Percentiles rank a stretch among this genome's conserved stretches.
Evolutionary conservation across 2,329 filamentous ascomycete genomes (phyloP).

Genomic region (Cylindrodendrum hubeiense): DNA sequence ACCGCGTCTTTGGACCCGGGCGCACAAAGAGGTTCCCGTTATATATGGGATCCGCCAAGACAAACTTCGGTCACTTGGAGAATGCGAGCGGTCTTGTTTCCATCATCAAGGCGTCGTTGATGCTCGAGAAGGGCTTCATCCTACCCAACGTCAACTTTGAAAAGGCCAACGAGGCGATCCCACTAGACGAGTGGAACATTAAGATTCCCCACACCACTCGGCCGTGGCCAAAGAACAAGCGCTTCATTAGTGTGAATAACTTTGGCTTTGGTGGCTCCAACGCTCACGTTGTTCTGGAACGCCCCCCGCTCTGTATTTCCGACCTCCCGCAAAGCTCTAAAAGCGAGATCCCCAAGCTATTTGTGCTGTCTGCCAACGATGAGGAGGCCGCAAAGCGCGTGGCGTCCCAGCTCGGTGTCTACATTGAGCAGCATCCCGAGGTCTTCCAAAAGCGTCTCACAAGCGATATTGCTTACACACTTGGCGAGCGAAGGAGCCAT

Average conservation of each 20-base stretch:
- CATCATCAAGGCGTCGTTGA: slow-evolving; percentile 64
- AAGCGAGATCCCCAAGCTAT: slow-evolving; percentile 51
- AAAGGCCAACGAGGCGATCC: slow-evolving; percentile 61
- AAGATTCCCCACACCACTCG: slow-evolving; percentile 58
- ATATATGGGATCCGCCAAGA: slow-evolving; percentile 63
- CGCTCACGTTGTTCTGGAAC: slow-evolving; percentile 56
- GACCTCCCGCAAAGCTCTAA: slow-evolving; percentile 29
- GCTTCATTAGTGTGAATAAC: slow-evolving; percentile 63
- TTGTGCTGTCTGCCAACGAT: slow-evolving; percentile 56
- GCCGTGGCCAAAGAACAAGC: slow-evolving; percentile 61
- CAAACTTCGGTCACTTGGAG: slow-evolving; percentile 66
- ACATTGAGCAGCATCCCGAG: slow-evolving; percentile 56
- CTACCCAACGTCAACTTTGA: slow-evolving; percentile 64
- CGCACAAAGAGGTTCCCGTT: slow-evolving; percentile 52
- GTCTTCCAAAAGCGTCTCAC: slow-evolving; percentile 58
- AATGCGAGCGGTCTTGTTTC: slow-evolving; percentile 64
- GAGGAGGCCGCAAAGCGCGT: slow-evolving; percentile 49
- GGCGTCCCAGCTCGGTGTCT: slow-evolving; percentile 51
- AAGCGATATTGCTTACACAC: slow-evolving; percentile 61
- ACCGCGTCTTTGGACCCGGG: slow-evolving; percentile 55
- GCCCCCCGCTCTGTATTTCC: slow-evolving; percentile 1
- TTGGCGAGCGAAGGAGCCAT: slow-evolving; percentile 58
- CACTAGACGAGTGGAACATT: slow-evolving; percentile 63
- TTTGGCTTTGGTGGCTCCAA: slow-evolving; percentile 63
- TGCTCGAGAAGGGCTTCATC: slow-evolving; percentile 64